Percentiles rank a stretch among this genome's conserved stretches.
Evolutionary conservation across 1,139 yeast genomes (phyloP).

Genomic region (Protomyces arabidopsidicola): DNA sequence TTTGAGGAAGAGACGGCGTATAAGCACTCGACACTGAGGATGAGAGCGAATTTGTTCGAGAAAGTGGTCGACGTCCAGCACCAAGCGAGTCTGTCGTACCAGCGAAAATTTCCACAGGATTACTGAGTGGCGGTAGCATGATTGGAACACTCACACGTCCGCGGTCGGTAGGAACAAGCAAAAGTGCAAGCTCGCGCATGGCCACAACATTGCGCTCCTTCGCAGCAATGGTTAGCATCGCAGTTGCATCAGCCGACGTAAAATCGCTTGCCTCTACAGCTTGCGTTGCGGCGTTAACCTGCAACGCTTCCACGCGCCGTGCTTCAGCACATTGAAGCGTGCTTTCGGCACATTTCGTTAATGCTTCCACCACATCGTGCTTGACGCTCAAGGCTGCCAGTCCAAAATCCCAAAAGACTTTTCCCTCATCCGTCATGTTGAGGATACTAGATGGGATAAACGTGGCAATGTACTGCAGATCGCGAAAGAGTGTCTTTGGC

Average conservation of each 20-base stretch:
- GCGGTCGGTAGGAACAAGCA: neutral
- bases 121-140: conserved; percentile 9
- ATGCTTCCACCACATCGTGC: conserved; percentile 6
- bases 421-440: conserved; percentile 26
- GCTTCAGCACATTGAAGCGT: neutral
- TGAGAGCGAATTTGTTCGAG: neutral
- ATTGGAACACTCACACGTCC: neutral
- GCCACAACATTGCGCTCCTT: conserved; percentile 8
- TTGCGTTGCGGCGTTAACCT: neutral
- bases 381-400: conserved; percentile 15
- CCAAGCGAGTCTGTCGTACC: neutral
- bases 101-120: conserved; percentile 2
- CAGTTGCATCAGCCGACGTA: neutral
- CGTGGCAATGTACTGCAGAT: conserved; percentile 19
- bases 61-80: neutral
- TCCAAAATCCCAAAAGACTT: conserved; percentile 25
- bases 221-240: conserved; percentile 7
- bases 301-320: neutral
- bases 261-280: neutral
- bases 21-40: neutral
- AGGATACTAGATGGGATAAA: conserved; percentile 18
- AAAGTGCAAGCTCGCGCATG: conserved; percentile 14
- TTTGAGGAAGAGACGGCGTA: neutral
- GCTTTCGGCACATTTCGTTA: neutral
- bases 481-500: conserved; percentile 22